Base-by-base conservation (phyloP, 2,329 filamentous ascomycete genomes). In the Capronia epimyces region DNA sequence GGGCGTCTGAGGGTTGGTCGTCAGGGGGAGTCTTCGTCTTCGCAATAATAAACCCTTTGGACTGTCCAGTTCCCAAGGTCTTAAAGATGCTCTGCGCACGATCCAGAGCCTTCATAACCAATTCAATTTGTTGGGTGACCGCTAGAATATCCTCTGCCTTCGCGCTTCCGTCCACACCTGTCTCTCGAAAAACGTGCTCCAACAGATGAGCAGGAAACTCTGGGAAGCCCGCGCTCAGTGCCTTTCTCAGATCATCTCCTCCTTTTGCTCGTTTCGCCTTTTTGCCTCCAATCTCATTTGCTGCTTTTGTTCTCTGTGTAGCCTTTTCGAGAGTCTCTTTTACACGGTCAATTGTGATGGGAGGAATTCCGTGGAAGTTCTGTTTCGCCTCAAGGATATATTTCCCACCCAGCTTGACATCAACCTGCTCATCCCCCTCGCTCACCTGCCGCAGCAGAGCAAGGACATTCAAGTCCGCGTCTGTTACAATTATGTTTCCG, bases 401-500 rank as follows among this genome's bases (percentile, higher is more conserved):
- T 52, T 80, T 80, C 54, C 89, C 67, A 0, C 91, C 91, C 2
- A 88, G 75, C 36, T 86, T 77, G 46, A 94, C 82, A 36, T 87
- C 82, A 63, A 95, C 90, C 63, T 95, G 85, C n/a, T 86, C 86
- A 45, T 86, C 84, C 2, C 85, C 86, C 61, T 89, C 87, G 3
- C 81, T 74, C 1, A 97, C 91, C 57, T 86, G 84, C 49, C 93
- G 82, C 60, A 93, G 74, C 16, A 98, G 71, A 0, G 86, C 82
- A 29, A 97, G 67, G 49, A 97, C 90, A 56, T 85, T 93, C 46
- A 90, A 74, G 20, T 94, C 84, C 44, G 77, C 79, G 65, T 97
- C 89, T 2, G 93, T 95, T 46, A 98, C 76, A 55, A 98, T 88
- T 54, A 98, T 84, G 66, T 98, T 98, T 40, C 93, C 93, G 46